Percentiles rank a stretch among this genome's conserved stretches.
Evolutionary conservation across 257 asterid genomes (phyloP).

Genomic region (Fraxinus quadrangulata): DNA sequence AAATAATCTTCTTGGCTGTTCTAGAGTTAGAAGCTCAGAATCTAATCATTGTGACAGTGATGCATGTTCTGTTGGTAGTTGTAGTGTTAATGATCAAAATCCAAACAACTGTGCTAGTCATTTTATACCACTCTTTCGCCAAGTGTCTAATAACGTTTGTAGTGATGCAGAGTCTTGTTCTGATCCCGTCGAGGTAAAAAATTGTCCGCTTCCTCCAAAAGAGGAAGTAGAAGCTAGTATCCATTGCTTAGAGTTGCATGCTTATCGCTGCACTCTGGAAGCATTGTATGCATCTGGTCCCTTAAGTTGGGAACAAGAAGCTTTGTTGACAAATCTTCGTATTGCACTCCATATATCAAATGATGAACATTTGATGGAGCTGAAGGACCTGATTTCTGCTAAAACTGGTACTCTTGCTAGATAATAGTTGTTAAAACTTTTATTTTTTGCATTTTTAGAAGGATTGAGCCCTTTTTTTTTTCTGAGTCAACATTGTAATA

Average conservation of each 20-base stretch:
- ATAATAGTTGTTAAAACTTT: slow-evolving; percentile 29
- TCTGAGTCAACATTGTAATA: slow-evolving; percentile 42
- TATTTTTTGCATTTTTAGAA: neutral
- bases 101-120: slow-evolving; percentile 38
- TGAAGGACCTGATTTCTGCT: slow-evolving; percentile 66
- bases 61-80: slow-evolving; percentile 83
- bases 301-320: slow-evolving; percentile 92
- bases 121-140: slow-evolving; percentile 33
- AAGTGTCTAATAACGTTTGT: slow-evolving; percentile 42
- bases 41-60: slow-evolving; percentile 51
- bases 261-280: slow-evolving; percentile 74
- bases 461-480: neutral
- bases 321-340: slow-evolving; percentile 80
- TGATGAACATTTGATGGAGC: slow-evolving; percentile 89
- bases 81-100: slow-evolving; percentile 54
- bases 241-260: slow-evolving; percentile 76
- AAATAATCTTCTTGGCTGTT: slow-evolving; percentile 35
- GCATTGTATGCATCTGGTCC: slow-evolving; percentile 83
- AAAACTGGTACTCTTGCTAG: slow-evolving; percentile 44
- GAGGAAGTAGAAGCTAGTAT: slow-evolving; percentile 58
- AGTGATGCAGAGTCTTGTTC: slow-evolving; percentile 69
- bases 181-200: slow-evolving; percentile 46
- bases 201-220: slow-evolving; percentile 44
- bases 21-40: slow-evolving; percentile 37
- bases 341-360: slow-evolving; percentile 76